Evolutionary conservation across 148 eudicot species (phyloP).

Genomic region (Cornus kousa): DNA sequence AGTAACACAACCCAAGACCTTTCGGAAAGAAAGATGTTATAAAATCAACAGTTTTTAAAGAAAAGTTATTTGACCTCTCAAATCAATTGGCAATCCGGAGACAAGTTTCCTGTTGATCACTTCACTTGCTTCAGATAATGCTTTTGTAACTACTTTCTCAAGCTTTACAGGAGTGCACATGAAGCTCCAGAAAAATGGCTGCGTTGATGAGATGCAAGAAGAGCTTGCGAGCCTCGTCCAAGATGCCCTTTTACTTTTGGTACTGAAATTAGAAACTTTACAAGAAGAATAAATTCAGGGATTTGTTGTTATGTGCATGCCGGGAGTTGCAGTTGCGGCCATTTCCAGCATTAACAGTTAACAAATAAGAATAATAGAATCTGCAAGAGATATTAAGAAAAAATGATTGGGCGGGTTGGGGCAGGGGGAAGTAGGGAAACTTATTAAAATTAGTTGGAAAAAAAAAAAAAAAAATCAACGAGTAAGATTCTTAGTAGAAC

Average conservation of each 20-base stretch:
- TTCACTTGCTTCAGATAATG: slow-evolving; percentile 72
- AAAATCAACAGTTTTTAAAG: not conserved
- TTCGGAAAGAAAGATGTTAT: not conserved
- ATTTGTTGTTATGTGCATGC: slow-evolving; percentile 44
- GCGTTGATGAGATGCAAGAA: slow-evolving; percentile 41
- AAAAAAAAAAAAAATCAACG: too few species aligned
- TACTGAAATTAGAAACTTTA: slow-evolving; percentile 36
- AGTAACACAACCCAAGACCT: not conserved
- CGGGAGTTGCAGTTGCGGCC: slow-evolving; percentile 63
- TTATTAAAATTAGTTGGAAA: too few species aligned
- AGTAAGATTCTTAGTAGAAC: not conserved
- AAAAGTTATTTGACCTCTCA: slow-evolving; percentile 55
- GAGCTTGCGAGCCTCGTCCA: slow-evolving; percentile 59
- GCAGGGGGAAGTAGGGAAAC: too few species aligned
- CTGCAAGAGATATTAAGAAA: slow-evolving; percentile 10
- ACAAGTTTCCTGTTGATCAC: slow-evolving; percentile 41
- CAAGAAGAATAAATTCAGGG: slow-evolving; percentile 42
- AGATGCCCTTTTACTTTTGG: slow-evolving; percentile 35
- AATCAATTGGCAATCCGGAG: slow-evolving; percentile 77
- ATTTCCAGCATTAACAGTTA: slow-evolving; percentile 27
- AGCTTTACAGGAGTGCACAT: slow-evolving; percentile 32
- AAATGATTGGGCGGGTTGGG: too few species aligned
- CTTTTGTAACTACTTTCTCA: slow-evolving; percentile 48
- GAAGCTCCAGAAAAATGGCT: slow-evolving; percentile 33
- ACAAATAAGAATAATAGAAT: slow-evolving; percentile 5